These are phyloP conservation scores for Globisporangium polare DNA, from an alignment of 352 stramenopile species.

Conservation along the genomic window DNA sequence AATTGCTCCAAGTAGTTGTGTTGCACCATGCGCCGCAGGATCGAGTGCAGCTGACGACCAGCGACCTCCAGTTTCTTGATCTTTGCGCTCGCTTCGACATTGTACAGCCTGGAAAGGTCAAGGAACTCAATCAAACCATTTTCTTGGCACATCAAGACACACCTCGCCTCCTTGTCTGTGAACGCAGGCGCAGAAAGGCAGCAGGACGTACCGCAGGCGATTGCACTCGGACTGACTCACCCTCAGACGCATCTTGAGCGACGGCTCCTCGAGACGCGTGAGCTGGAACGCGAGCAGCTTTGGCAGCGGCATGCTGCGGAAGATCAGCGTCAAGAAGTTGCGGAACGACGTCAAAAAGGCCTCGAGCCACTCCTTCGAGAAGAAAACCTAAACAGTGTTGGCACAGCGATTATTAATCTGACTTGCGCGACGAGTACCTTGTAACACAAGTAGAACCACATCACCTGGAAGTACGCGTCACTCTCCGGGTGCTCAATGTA, in stretches of 20 bases:
- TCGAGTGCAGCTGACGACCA: conserved; percentile 47
- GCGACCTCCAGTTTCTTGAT: conserved; percentile 67
- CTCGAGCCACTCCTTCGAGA: conserved; percentile 68
- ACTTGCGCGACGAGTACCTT: not conserved
- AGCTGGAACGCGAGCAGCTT: conserved; percentile 79
- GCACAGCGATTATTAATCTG: not conserved
- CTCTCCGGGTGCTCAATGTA: conserved; percentile 72
- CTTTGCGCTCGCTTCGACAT: conserved; percentile 40
- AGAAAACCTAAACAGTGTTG: conserved; percentile 41
- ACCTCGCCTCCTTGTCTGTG: not conserved
- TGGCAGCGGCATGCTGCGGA: conserved; percentile 62
- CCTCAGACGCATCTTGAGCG: conserved; percentile 63
- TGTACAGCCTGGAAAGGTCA: conserved; percentile 24
- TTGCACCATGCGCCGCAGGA: conserved; percentile 64
- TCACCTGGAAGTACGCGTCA: conserved; percentile 68
- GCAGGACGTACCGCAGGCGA: conserved; percentile 34
- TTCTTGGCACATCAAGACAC: not conserved
- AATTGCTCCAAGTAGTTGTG: conserved; percentile 72
- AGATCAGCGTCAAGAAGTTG: conserved; percentile 79
- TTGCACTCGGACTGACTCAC: conserved; percentile 69
- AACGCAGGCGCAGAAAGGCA: not conserved
- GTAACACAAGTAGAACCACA: too few relatives aligned
- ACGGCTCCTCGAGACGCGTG: conserved; percentile 59
- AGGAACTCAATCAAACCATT: not conserved
- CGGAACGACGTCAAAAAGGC: conserved; percentile 68